A percentile compares a stretch with the other conserved stretches of the same genome.
phyloP scores from a whole-genome alignment of 805 yeast genomes.

The Soucietia sequanensis region DNA sequence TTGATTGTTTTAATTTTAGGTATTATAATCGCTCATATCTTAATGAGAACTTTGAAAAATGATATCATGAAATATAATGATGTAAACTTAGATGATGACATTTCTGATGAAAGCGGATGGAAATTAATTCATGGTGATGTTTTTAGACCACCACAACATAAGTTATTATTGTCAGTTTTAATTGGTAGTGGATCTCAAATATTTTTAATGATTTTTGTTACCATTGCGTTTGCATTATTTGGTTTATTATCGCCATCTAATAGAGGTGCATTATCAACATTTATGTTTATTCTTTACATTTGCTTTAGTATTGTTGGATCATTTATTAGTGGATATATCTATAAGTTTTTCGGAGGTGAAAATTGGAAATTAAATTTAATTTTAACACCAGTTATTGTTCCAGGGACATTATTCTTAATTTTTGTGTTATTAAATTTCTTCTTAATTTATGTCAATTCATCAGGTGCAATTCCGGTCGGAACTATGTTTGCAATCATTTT shows the following conservation, averaged over 20 bases:
- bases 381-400: constrained; percentile 81
- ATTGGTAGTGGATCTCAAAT: constrained; percentile 89
- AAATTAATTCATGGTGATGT: constrained; percentile 94
- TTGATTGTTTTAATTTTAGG: constrained; percentile 76
- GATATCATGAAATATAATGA: constrained; percentile 90
- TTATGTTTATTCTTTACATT: constrained; percentile 81
- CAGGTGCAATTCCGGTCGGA: constrained; percentile 94
- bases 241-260: constrained; percentile 93
- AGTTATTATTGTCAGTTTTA: constrained; percentile 71
- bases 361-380: constrained; percentile 85
- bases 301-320: constrained; percentile 82
- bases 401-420: constrained; percentile 65
- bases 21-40: constrained; percentile 72
- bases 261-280: constrained; percentile 90
- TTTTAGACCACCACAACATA: constrained; percentile 75
- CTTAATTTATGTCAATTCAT: constrained; percentile 71
- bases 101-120: constrained; percentile 96
- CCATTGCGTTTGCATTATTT: constrained; percentile 78
- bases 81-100: constrained; percentile 80
- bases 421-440: constrained; percentile 79
- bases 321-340: constrained; percentile 78
- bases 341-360: constrained; percentile 89
- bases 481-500: constrained; percentile 78
- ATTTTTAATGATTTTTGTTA: constrained; percentile 68
- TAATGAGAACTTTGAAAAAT: constrained; percentile 74